These are phyloP conservation scores for Hordeum pubiflorum DNA, from an alignment of 202 grass and related monocot genomes.

Conservation along the genomic window DNA sequence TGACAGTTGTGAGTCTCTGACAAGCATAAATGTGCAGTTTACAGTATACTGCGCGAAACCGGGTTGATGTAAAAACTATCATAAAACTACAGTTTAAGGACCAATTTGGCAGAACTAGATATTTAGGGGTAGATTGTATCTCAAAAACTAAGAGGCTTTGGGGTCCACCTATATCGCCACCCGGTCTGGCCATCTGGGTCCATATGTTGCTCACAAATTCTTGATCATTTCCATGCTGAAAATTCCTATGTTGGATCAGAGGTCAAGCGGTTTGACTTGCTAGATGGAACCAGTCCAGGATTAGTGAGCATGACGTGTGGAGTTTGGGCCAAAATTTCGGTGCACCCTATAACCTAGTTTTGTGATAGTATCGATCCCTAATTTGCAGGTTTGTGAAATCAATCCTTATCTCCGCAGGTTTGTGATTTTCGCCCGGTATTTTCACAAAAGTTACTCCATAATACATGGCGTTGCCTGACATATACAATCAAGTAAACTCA, in stretches of 20 bases:
- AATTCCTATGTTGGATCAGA: not conserved
- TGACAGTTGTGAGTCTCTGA: not conserved
- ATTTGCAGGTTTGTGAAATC: not conserved
- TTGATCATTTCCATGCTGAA: not conserved
- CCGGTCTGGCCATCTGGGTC: not conserved
- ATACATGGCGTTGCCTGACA: not conserved
- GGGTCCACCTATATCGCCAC: not conserved
- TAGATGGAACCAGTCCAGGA: not conserved
- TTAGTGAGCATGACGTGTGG: not conserved
- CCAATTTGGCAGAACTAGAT: not conserved
- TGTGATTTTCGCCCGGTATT: not conserved
- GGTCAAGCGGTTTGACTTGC: not conserved
- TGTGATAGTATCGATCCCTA: not conserved
- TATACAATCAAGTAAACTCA: too few relatives aligned
- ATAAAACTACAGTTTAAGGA: constrained; percentile 5
- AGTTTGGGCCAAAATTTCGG: not conserved
- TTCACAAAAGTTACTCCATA: not conserved
- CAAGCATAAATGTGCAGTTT: not conserved
- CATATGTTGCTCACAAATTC: not conserved
- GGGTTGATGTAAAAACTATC: not conserved
- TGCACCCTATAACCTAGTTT: not conserved
- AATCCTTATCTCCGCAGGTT: not conserved
- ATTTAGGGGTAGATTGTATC: not conserved
- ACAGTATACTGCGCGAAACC: not conserved
- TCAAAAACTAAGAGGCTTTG: not conserved